Percentiles rank a stretch among this genome's conserved stretches.
phyloP scores from a whole-genome alignment of 1,284 basidiomycete species.

The Ceratobasidium sp. region DNA sequence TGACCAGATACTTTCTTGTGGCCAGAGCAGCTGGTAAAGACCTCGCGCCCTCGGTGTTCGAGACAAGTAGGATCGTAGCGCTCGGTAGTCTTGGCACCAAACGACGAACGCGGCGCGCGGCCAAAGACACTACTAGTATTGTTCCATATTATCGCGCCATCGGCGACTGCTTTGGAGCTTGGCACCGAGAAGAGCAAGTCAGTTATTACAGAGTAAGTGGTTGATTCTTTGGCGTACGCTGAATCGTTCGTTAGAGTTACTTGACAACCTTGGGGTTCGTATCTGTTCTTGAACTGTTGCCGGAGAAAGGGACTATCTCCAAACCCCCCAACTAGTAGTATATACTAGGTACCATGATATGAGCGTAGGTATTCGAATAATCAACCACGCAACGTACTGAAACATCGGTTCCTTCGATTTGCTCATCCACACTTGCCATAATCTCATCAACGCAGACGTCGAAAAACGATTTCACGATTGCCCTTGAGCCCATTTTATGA shows the following conservation, averaged over 20 bases:
- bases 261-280: slow-evolving; percentile 23
- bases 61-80: background rate
- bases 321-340: slow-evolving; percentile 46
- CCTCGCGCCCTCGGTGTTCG: slow-evolving; percentile 9
- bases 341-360: slow-evolving; percentile 19
- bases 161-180: slow-evolving; percentile 47
- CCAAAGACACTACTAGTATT: slow-evolving; percentile 31
- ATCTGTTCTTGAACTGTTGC: slow-evolving; percentile 13
- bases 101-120: slow-evolving; percentile 35
- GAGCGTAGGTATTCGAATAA: background rate
- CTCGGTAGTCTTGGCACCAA: slow-evolving; percentile 2
- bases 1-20: background rate
- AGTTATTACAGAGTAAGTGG: background rate
- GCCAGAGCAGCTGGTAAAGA: slow-evolving; percentile 1
- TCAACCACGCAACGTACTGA: background rate
- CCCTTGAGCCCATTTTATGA: background rate
- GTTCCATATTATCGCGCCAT: slow-evolving; percentile 46
- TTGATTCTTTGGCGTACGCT: slow-evolving; percentile 29
- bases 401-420: slow-evolving; percentile 4
- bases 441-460: slow-evolving; percentile 26
- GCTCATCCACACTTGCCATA: slow-evolving; percentile 19
- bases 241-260: slow-evolving; percentile 44
- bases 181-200: background rate
- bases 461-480: slow-evolving; percentile 28
- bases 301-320: slow-evolving; percentile 45